Base-by-base conservation (phyloP, 1,284 basidiomycete genomes). In the Austropuccinia psidii region DNA sequence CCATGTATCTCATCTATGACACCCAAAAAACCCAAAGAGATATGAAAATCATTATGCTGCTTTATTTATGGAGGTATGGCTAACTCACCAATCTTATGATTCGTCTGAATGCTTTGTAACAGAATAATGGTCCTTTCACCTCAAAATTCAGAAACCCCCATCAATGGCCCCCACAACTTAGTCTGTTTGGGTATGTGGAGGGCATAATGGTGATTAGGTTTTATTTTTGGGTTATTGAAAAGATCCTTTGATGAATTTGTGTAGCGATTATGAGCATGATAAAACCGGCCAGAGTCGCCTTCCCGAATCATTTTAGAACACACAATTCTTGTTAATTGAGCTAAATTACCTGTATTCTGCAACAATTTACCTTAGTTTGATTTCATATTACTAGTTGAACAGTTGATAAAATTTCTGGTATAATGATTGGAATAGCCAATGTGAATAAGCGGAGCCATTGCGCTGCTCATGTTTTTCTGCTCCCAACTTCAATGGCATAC, bases 81-180 rank as follows among this genome's bases (percentile, higher is more conserved):
- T n/a, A n/a, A 68, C 65, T 29, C 41, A 68, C 65, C 65, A 68
- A 69, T 57, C 24, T 43, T 31, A 2, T 45, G 19, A 27, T 58
- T 58, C 9, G 66, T 43, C 9, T 69, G 55, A 24, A 69, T 54
- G 4, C 54, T 67, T 27, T 67, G 54, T 8, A 58, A 45, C 19
- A 57, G 47, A 9, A 31, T 35, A 58, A 55, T 57, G 15, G 57
- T 6, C 33, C 52, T 17, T 39, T 69, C 54, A 6, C 66, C 35
- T 0, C 27, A 1, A 45, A 69, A 58, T 13, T 69, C 66, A n/a
- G 52, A 24, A 8, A 55, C 52, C 57, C 31, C 57, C 57, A 35
- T 37, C 4, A 6, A 61, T 11, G 31, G 27, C 19, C 50, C 50
- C 50, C 50, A 54, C 50, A 19, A 9, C 24, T 9, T 54, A 13